Evolutionary conservation across 106 monocot genomes (phyloP).

Genomic region (Dendrobium officinale): DNA sequence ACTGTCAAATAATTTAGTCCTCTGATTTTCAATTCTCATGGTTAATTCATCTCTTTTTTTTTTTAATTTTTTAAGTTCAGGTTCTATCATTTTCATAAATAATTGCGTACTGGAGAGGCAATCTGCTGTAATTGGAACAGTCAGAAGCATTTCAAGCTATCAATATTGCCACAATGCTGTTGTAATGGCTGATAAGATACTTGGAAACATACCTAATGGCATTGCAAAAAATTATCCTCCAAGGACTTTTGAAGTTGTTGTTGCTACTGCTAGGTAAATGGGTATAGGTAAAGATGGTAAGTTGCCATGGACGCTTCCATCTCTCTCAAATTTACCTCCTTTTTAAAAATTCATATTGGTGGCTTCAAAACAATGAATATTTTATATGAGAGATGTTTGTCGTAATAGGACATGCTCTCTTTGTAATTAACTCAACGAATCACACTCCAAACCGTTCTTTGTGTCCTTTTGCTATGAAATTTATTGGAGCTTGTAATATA

Average conservation of each 20-base stretch:
- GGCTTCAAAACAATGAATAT: too few species aligned
- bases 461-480: too few species aligned
- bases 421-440: too few species aligned
- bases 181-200: conserved; percentile 26
- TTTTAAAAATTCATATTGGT: too few species aligned
- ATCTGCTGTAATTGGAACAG: background rate
- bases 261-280: conserved; percentile 71
- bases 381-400: too few species aligned
- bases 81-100: background rate
- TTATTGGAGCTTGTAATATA: too few species aligned
- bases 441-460: too few species aligned
- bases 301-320: conserved; percentile 71
- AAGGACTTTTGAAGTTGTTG: conserved; percentile 79
- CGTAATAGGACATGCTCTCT: too few species aligned
- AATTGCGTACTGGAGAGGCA: background rate
- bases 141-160: background rate
- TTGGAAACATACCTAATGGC: conserved; percentile 20
- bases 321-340: too few species aligned
- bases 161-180: conserved; percentile 5
- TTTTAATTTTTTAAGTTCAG: background rate
- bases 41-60: background rate
- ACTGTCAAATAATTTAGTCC: background rate
- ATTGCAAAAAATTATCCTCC: conserved; percentile 21
- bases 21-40: background rate
- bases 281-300: conserved; percentile 89